A percentile compares a stretch with the other conserved stretches of the same genome.
These are phyloP conservation scores for Gigaspora rosea DNA, from an alignment of 192 early-diverging fungal genomes.

Conservation along the genomic window DNA sequence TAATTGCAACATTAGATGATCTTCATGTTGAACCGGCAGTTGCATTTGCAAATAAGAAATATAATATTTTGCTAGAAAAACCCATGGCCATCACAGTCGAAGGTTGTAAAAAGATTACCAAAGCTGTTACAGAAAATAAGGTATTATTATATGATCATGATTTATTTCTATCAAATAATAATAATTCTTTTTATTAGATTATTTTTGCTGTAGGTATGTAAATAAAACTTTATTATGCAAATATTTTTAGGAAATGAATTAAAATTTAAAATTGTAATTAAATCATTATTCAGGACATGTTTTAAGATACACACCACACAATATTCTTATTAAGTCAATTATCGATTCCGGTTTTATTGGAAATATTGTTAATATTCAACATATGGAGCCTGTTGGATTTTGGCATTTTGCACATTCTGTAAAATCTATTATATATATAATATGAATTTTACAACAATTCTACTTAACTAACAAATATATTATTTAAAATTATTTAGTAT, in stretches of 20 bases:
- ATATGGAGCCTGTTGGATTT: slow-evolving; percentile 67
- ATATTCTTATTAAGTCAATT: slow-evolving; percentile 54
- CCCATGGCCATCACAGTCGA: slow-evolving; percentile 58
- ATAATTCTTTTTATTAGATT: slow-evolving; percentile 24
- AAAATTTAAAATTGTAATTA: background rate
- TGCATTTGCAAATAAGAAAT: slow-evolving; percentile 51
- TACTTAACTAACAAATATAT: no score
- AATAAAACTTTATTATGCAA: background rate
- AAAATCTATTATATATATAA: background rate
- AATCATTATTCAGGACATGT: slow-evolving; percentile 48
- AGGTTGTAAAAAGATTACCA: slow-evolving; percentile 54
- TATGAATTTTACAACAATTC: no score
- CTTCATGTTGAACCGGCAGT: slow-evolving; percentile 53
- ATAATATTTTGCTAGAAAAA: slow-evolving; percentile 69
- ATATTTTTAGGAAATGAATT: background rate
- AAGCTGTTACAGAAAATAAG: slow-evolving; percentile 43
- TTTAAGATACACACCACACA: slow-evolving; percentile 62
- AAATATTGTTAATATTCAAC: slow-evolving; percentile 62
- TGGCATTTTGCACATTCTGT: slow-evolving; percentile 68
- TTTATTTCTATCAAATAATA: slow-evolving; percentile 34
- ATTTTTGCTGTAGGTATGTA: slow-evolving; percentile 17
- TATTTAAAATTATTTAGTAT: slow-evolving; percentile 18
- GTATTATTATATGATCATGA: slow-evolving; percentile 45
- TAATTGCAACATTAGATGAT: slow-evolving; percentile 54
- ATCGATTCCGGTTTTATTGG: slow-evolving; percentile 57